Base-by-base conservation (phyloP, 352 stramenopile species). In the Phytophthora sojae region DNA sequence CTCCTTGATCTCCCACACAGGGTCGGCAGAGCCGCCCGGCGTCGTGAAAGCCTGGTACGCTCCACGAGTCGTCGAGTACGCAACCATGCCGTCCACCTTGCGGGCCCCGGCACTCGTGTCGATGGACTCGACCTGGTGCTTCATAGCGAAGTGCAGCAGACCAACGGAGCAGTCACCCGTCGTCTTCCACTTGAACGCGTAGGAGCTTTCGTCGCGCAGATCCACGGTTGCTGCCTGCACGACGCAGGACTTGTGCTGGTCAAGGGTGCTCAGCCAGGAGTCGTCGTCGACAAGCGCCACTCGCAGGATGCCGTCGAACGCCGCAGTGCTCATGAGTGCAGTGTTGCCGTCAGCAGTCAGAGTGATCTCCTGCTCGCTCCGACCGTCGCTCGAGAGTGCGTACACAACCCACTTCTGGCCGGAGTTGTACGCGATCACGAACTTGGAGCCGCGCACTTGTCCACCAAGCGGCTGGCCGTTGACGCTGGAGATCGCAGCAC, bases 371-470 rank as follows among this genome's bases (percentile, higher is more conserved):
- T 87, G 81, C 6, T 85, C 76, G 25, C 47, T 73, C 3, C 51
- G 39, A 17, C 73, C 80, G 49, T 90, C 80, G 14, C 63, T 73
- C 17, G 75, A 78, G 6, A 90, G 73, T 44, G 81, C 53, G 64
- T 89, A 91, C 9, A 92, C 45, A 0, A 90, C 73, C 85, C 85
- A 92, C 57, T 81, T 86, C 56, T 87, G 73, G 8, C 81, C 81
- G 54, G 69, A 87, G 55, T 82, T 88, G 65, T 82, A 83, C 57
- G 76, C 50, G 47, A 92, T 65, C 52, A 80, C 64, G 52, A 92
- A 86, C 69, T 85, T 89, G 39, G 69, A 79, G 29, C 68, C 75
- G 15, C 42, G 67, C 26, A 86, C 23, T 47, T 70, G 65, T 32
- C 69, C 67, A 32, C 58, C 67, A 19, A 68, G 51, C 3, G 64